Evolutionary conservation across 2,329 filamentous ascomycete species (phyloP).

Genomic region (Coniochaeta sp.): DNA sequence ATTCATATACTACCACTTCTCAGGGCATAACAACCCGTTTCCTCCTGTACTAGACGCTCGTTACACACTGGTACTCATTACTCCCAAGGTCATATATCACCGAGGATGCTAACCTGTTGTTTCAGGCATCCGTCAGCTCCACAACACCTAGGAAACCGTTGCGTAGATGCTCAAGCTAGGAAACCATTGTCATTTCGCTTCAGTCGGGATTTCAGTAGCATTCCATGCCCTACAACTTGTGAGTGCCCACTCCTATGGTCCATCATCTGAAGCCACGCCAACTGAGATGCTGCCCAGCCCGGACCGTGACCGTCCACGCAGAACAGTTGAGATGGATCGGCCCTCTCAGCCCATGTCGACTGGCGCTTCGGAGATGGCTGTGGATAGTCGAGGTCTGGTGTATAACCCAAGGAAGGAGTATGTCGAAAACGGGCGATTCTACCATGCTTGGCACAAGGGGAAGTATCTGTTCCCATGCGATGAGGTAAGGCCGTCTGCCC

Average conservation of each 20-base stretch:
- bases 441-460: constrained; percentile 51
- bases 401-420: constrained; percentile 25
- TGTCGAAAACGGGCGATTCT: constrained; percentile 60
- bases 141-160: background rate
- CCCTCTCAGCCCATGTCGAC: background rate
- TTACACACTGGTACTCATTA: background rate
- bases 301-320: background rate
- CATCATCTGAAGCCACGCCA: background rate
- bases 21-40: background rate
- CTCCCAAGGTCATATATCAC: background rate
- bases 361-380: background rate
- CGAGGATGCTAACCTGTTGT: background rate
- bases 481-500: constrained; percentile 41
- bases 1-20: background rate
- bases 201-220: background rate
- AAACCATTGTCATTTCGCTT: background rate
- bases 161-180: background rate
- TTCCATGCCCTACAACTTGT: background rate
- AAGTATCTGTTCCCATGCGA: constrained; percentile 75
- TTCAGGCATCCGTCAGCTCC: background rate
- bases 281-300: background rate
- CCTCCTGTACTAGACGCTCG: background rate
- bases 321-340: background rate
- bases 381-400: background rate
- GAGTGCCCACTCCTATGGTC: background rate